Evolutionary conservation across 179 eudicot species (phyloP), one percentile per base, ranked within the genome.

Genomic region (Heliamphora pulchella): DNA sequence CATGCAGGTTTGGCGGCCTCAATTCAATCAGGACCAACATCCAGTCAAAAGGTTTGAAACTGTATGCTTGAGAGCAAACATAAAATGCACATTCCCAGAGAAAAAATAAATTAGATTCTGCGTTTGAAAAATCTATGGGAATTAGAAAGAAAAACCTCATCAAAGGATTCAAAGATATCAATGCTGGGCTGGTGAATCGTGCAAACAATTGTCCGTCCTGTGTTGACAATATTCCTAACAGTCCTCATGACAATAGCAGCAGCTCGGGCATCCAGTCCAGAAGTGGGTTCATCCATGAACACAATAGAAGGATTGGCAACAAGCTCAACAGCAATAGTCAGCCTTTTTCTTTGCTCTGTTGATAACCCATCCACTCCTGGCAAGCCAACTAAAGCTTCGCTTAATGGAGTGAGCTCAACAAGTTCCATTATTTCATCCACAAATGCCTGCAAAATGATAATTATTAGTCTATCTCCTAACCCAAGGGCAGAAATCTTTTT

Each of bases 201-300:
- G 93, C 97, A 94, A 80, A 93, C 97, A 77, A 94, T 92, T 11
- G 97, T 94, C 76, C 98, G 87, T 48, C 97, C 98, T 4, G 97
- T 94, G 86, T 94, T 79, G 10, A 94, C 98, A 51, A 94, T 94
- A 83, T 93, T 94, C 79, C 98, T 90, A 71, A 94, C 97, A 1
- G 98, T 94, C 85, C 98, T 90, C 97, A 94, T 94, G 69, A 94
- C 98, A 75, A 94, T 93, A 81, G 98, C 98, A 80, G 98, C 98
- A 39, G 97, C 79, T 80, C 98, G 89, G 66, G 97, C 98, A 93
- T 94, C 98, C 46, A 94, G 90, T 76, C 98, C 98, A 50, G 98
- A 91, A 58, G 98, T 94, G 4, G 98, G 98, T 78, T 94, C 98
- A 80, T 94, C 98, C 98, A 93, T 94, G 92, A 94, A 94, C 17